A percentile compares a stretch with the other conserved stretches of the same genome.
Conservation (phyloP, 177 flowering plant species). For the Vitis hybrid region DNA sequence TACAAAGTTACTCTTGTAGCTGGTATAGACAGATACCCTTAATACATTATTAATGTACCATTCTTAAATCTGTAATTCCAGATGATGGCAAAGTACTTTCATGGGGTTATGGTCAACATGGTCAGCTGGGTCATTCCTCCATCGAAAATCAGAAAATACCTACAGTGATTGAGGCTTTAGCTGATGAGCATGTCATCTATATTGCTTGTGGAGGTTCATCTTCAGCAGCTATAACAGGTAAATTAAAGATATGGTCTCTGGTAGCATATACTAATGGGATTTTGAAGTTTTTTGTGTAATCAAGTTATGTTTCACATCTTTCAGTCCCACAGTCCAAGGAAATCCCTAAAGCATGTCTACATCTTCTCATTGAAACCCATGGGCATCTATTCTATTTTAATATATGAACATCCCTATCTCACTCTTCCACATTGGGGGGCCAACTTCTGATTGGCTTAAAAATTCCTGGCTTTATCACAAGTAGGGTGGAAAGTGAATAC, state of each 20-base stretch:
- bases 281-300: not conserved
- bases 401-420: too few relatives aligned
- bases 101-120: constrained; percentile 97
- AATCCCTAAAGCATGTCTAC: not conserved
- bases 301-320: not conserved
- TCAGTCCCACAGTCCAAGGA: not conserved
- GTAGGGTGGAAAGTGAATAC: too few relatives aligned
- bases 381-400: too few relatives aligned
- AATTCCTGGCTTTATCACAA: too few relatives aligned
- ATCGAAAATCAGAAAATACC: constrained; percentile 68
- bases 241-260: constrained; percentile 2
- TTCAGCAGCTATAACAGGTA: constrained; percentile 94
- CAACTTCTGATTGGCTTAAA: too few relatives aligned
- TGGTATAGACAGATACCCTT: too few relatives aligned
- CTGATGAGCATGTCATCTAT: constrained; percentile 44
- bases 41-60: not conserved
- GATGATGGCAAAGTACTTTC: constrained; percentile 85
- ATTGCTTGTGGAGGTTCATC: constrained; percentile 89
- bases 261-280: not conserved
- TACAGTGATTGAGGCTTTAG: constrained; percentile 58
- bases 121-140: constrained; percentile 84
- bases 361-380: not conserved
- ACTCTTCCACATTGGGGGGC: too few relatives aligned
- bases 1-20: too few relatives aligned
- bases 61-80: constrained; percentile 24